phyloP scores from a whole-genome alignment of 2,329 filamentous ascomycete genomes.

The Aspergillus sp. region DNA sequence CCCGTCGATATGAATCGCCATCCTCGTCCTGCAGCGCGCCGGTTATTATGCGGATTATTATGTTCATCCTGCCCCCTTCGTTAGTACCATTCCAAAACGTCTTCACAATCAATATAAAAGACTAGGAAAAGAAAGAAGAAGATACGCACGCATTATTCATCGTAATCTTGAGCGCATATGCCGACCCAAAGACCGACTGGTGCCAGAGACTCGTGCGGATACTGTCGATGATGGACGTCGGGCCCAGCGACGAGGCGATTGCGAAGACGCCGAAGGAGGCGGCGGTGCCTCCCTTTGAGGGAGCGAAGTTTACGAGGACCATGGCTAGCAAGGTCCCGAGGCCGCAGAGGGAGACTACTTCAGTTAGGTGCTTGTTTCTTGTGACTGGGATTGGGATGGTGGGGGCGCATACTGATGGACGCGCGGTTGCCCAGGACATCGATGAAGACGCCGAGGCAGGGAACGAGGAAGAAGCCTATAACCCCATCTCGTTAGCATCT shows the following conservation, averaged over 20 bases:
- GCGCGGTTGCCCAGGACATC: conserved; percentile 61
- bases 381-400: not conserved
- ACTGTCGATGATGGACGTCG: conserved; percentile 63
- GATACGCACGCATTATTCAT: conserved; percentile 60
- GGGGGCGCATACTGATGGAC: conserved; percentile 40
- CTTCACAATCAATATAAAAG: no score
- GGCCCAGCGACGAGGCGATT: conserved; percentile 59
- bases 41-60: conserved; percentile 62
- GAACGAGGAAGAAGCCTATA: conserved; percentile 60
- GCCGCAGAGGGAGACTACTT: conserved; percentile 48
- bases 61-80: conserved; percentile 55
- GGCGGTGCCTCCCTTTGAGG: conserved; percentile 56
- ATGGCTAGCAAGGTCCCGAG: conserved; percentile 59
- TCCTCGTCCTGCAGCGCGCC: conserved; percentile 64
- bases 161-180: conserved; percentile 64
- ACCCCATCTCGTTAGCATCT: no score
- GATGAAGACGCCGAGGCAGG: conserved; percentile 60
- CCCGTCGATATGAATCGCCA: conserved; percentile 59
- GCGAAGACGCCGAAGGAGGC: conserved; percentile 65
- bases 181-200: conserved; percentile 63
- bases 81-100: no score
- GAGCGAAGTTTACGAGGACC: conserved; percentile 58
- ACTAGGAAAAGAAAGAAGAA: not conserved
- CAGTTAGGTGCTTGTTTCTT: no score
- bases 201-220: conserved; percentile 66